Base-by-base conservation (phyloP, 768 basidiomycete species). In the Grammothele lineata region DNA sequence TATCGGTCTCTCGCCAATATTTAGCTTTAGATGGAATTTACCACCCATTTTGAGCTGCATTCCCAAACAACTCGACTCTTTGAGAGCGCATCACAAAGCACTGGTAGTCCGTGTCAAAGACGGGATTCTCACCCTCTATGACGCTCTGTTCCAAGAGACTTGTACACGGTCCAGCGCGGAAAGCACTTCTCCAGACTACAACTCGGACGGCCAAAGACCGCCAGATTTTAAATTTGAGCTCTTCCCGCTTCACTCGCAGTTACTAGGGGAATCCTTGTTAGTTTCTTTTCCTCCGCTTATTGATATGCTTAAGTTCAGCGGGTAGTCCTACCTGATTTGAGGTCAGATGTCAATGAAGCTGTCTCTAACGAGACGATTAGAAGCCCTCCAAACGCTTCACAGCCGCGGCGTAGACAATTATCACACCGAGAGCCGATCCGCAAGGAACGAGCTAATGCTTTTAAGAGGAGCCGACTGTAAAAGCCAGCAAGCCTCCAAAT, bases 271-370 rank as follows among this genome's bases (percentile, higher is more conserved):
- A 85, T 84, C 83, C 83, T 83, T 77, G 83, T 85, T 85, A 83
- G 81, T 86, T 86, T 84, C 84, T 86, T 86, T 85, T 85, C 83
- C 83, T 85, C 82, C 78, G 77, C 83, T 86, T 83, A 84, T 83
- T 85, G 80, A 85, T 85, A 83, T 84, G 82, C 83, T 85, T 83
- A 85, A 85, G 80, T 85, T 83, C 80, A 82, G 82, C 76, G 78
- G 82, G 83, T 85, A 83, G 73, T 81, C 82, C 80, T 80, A 76
- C 80, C 79, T 80, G 81, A 83, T 83, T 78, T 81, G 82, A 85
- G 82, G 80, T 80, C 81, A 77, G 69, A 70, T 59, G 52, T 52
- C 40, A 48, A 48, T 25, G n/a, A 51, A 61, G 62, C 63, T 67
- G 62, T 63, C 61, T 42, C n/a, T n/a, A n/a, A 24, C 45, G 38